phyloP scores from a whole-genome alignment of 768 basidiomycete species.

The Mrakia gelida region DNA sequence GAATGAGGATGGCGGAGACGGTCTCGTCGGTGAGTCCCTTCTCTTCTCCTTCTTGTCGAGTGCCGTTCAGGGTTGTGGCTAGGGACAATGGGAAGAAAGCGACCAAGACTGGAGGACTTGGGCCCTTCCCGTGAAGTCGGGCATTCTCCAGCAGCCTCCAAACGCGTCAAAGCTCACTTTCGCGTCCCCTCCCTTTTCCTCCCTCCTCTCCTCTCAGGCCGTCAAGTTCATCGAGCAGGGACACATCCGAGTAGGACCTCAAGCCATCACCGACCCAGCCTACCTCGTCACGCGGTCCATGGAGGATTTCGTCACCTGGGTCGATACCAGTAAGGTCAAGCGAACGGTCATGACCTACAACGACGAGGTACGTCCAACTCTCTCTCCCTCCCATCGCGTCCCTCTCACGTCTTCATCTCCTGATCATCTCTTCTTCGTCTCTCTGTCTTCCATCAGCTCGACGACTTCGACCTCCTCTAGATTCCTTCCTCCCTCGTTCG shows the following conservation, averaged over 20 bases:
- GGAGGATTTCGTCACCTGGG: slow-evolving; percentile 99
- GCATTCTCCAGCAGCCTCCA: too few species aligned
- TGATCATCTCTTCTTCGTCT: neutral
- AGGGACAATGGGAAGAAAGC: too few species aligned
- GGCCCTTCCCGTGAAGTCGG: too few species aligned
- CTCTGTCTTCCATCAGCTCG: slow-evolving; percentile 55
- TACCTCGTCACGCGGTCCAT: slow-evolving; percentile 94
- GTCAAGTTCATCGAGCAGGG: slow-evolving; percentile 98
- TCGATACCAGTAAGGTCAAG: slow-evolving; percentile 94
- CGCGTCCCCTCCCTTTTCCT: neutral
- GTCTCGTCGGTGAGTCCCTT: slow-evolving; percentile 73
- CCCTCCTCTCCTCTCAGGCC: slow-evolving; percentile 56
- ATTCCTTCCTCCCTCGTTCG: slow-evolving; percentile 2
- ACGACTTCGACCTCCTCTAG: slow-evolving; percentile 85
- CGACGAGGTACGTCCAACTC: slow-evolving; percentile 74
- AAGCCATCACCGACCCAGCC: slow-evolving; percentile 92
- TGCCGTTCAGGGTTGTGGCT: neutral
- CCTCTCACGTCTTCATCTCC: slow-evolving; percentile 18
- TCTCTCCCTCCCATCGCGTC: neutral
- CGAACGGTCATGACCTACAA: slow-evolving; percentile 93
- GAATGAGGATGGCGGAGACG: slow-evolving; percentile 90
- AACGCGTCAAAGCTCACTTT: neutral
- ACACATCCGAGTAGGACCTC: slow-evolving; percentile 92
- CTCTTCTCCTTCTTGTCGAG: slow-evolving; percentile 21
- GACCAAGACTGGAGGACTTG: too few species aligned